Conservation (phyloP, 2,329 filamentous ascomycete genomes). For the Zarea fungicola region DNA sequence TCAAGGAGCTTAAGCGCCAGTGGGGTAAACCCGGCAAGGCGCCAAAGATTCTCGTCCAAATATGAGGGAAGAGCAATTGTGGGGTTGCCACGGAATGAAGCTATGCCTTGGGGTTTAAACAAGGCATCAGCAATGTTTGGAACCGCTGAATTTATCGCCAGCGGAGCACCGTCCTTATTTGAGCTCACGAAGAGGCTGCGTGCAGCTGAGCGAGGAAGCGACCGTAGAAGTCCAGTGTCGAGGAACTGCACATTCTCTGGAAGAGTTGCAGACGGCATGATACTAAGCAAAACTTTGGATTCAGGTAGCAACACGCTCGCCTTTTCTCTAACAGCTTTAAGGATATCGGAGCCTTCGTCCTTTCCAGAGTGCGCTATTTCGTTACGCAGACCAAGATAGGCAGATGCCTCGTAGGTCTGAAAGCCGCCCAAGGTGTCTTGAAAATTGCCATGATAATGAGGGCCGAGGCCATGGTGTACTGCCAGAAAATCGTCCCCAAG, state of each 20-base stretch:
- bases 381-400: constrained; percentile 83
- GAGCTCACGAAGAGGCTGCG: constrained; percentile 47
- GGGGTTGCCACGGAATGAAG: constrained; percentile 76
- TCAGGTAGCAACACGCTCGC: constrained; percentile 80
- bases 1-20: constrained; percentile 82
- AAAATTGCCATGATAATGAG: constrained; percentile 90
- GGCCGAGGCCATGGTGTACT: constrained; percentile 84
- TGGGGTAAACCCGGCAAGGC: constrained; percentile 83
- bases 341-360: constrained; percentile 86
- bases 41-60: constrained; percentile 89
- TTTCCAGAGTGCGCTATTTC: constrained; percentile 86
- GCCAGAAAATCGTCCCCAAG: constrained; percentile 88
- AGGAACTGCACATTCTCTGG: constrained; percentile 75
- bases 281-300: constrained; percentile 72
- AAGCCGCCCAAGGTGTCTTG: constrained; percentile 95
- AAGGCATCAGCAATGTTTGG: constrained; percentile 85
- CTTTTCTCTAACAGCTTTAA: constrained; percentile 80
- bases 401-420: constrained; percentile 92
- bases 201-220: constrained; percentile 67
- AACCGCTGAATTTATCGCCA: constrained; percentile 84
- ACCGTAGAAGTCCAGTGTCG: constrained; percentile 70
- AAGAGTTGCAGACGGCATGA: constrained; percentile 74
- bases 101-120: constrained; percentile 73
- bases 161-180: constrained; percentile 55
- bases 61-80: constrained; percentile 76